Percentiles rank a stretch among this genome's conserved stretches.
Conservation (phyloP, 805 yeast species). For the Starmerella vaccinii region DNA sequence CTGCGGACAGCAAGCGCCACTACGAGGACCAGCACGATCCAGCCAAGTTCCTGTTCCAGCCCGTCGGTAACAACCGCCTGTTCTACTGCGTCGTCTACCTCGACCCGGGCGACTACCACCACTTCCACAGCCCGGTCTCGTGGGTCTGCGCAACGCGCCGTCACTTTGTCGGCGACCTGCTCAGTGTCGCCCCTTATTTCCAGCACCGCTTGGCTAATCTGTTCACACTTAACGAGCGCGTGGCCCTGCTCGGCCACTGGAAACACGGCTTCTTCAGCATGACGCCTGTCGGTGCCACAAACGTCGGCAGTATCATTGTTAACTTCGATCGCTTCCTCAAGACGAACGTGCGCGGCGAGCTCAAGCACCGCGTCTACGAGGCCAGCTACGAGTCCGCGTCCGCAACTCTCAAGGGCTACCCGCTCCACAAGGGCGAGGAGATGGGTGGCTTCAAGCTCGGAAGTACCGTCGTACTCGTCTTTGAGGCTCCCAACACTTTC, state of each 20-base stretch:
- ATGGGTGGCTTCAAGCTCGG: conserved; percentile 97
- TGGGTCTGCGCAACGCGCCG: conserved; percentile 94
- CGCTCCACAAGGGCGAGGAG: conserved; percentile 82
- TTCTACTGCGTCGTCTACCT: conserved; percentile 85
- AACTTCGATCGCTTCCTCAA: conserved; percentile 84
- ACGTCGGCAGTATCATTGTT: conserved; percentile 88
- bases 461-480: conserved; percentile 89
- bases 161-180: conserved; percentile 91
- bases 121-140: conserved; percentile 89
- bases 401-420: conserved; percentile 68
- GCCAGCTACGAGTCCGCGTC: conserved; percentile 83
- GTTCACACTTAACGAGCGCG: conserved; percentile 88
- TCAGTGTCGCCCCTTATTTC: conserved; percentile 93
- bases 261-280: conserved; percentile 92
- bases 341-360: conserved; percentile 52
- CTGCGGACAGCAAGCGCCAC: conserved; percentile 7
- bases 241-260: conserved; percentile 92
- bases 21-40: conserved; percentile 32
- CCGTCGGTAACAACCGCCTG: conserved; percentile 34
- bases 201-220: conserved; percentile 77
- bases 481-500: conserved; percentile 85
- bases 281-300: conserved; percentile 99
- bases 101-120: conserved; percentile 98
- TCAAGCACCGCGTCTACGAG: conserved; percentile 79
- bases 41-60: neutral